Evolutionary conservation across 805 yeast genomes (phyloP).

Genomic region (Pichia cephalocereana): DNA sequence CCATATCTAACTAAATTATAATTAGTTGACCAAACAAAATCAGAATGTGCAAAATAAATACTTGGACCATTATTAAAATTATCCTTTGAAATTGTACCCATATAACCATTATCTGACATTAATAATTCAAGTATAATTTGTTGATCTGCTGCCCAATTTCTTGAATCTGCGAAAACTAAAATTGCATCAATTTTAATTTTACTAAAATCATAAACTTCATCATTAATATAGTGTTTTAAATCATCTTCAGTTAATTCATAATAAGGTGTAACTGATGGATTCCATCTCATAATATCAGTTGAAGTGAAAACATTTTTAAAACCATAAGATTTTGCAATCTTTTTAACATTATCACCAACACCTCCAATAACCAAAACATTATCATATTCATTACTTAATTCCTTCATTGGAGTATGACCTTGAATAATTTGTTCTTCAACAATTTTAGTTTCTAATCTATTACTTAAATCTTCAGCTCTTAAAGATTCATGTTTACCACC

Average conservation of each 20-base stretch:
- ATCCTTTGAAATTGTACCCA: constrained; percentile 66
- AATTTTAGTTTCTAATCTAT: constrained; percentile 50
- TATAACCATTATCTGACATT: constrained; percentile 65
- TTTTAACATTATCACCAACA: constrained; percentile 72
- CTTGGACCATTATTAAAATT: constrained; percentile 72
- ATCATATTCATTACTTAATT: constrained; percentile 55
- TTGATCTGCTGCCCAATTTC: constrained; percentile 91
- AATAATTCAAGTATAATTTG: constrained; percentile 80
- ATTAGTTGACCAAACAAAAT: constrained; percentile 89
- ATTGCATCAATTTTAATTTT: constrained; percentile 68
- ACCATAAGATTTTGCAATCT: constrained; percentile 78
- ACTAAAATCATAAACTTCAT: constrained; percentile 49
- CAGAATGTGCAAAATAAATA: constrained; percentile 84
- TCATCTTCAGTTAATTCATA: constrained; percentile 73
- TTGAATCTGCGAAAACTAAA: constrained; percentile 82
- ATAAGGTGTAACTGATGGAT: constrained; percentile 80
- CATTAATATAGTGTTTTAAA: constrained; percentile 34
- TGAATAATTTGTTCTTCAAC: constrained; percentile 78
- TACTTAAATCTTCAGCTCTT: constrained; percentile 62
- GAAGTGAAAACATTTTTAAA: constrained; percentile 78
- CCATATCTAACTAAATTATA: constrained; percentile 77
- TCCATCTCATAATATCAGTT: constrained; percentile 74
- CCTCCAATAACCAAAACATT: constrained; percentile 87
- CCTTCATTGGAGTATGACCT: constrained; percentile 92
- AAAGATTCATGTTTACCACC: constrained; percentile 79